Base-by-base conservation (phyloP, 2,329 filamentous ascomycete species). In the Sporothrix dimorphospora region DNA sequence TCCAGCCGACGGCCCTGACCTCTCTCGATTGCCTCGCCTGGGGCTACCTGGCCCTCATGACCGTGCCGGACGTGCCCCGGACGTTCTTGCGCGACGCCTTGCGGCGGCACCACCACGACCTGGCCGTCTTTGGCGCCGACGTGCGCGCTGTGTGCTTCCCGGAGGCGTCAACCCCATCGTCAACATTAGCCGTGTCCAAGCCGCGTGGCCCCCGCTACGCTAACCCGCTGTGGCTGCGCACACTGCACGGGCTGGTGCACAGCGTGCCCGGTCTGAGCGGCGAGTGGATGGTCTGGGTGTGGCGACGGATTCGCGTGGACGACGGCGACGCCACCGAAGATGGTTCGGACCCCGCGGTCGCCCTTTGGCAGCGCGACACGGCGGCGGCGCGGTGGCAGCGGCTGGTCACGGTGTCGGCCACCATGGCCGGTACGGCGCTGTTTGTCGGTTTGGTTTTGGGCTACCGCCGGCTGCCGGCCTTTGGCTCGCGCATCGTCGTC, bases 21-120 rank as follows among this genome's bases (percentile, higher is more conserved):
- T 89, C 87, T 71, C 81, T 97, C 30, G 94, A 98, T 80, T 97
- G 93, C 78, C 80, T 98, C 63, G 90, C 89, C 0, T 88, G 93
- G 77, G 96, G 91, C 12, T 97, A 97, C 79, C 83, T 98, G 47
- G 86, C 89, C 1, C 82, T 98, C 67, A 92, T 96, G 83, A 83
- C 91, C 24, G 73, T 79, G 65, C 79, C 80, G 8, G 78, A 79
- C 19, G 76, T 81, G 70, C 80, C 80, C 55, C 75, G 80, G 53
- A 78, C 78, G 55, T 82, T 80, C 77, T 72, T 82, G 75, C 71
- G 76, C 49, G 78, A 80, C 63, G 55, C 77, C 4, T 61, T 76
- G 16, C 68, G 14, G 8, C 51, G 70, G 16, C 72, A 74, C 70
- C 51, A 73, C 57, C 69, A 53, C 11, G 72, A 27, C 38, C 74